Conservation (phyloP, 1,284 basidiomycete species). For the Puccinia novopanici region DNA sequence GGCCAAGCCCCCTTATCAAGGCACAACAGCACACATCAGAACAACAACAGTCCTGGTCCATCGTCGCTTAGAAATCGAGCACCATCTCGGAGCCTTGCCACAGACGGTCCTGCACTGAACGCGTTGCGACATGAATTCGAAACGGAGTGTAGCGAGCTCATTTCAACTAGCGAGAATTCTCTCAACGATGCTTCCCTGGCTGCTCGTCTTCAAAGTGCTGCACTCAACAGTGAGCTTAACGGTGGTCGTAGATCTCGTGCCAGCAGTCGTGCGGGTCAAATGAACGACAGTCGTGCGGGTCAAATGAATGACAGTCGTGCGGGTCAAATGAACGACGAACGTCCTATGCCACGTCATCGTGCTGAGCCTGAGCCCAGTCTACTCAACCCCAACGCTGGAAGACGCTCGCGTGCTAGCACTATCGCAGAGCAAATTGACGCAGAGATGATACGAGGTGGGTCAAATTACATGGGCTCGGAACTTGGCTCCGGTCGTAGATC, state of each 20-base stretch:
- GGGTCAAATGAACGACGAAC: conserved; percentile 14
- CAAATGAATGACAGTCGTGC: too few relatives aligned
- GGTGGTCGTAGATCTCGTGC: conserved; percentile 40
- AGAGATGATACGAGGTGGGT: conserved; percentile 1
- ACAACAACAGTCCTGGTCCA: conserved; percentile 1
- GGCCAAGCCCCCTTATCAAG: conserved; percentile 25
- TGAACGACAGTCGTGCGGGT: too few relatives aligned
- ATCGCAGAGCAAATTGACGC: not conserved
- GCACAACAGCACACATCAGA: conserved; percentile 14
- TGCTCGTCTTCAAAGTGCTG: conserved; percentile 44
- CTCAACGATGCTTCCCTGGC: conserved; percentile 19
- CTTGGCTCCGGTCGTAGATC: conserved; percentile 22
- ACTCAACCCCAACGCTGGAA: conserved; percentile 19
- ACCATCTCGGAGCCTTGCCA: conserved; percentile 8
- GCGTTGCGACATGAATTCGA: not conserved
- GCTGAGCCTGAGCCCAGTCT: not conserved
- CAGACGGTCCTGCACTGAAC: conserved; percentile 11
- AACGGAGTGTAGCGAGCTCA: not conserved
- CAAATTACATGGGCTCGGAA: not conserved
- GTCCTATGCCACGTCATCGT: conserved; percentile 15
- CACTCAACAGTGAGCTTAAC: conserved; percentile 44
- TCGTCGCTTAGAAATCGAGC: conserved; percentile 15
- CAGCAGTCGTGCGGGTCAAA: conserved; percentile 14
- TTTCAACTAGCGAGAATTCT: not conserved
- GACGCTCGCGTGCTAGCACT: conserved; percentile 24